Percentiles rank a stretch among this genome's conserved stretches.
Conservation (phyloP, 345 rosid genomes). For the sweet orange (Citrus sinensis) region DVS_A1.0 CM039167.1:7594001-7594500, state of each 20-base stretch:
- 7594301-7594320: too few species aligned
- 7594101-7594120: slow-evolving; percentile 5
- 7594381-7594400: too few species aligned
- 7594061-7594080: background rate
- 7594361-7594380: too few species aligned
- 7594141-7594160: slow-evolving; percentile 65
- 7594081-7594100: slow-evolving; percentile 10
- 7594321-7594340: too few species aligned
- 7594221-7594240: background rate
- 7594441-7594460: slow-evolving; percentile 30
- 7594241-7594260: background rate
- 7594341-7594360: too few species aligned
- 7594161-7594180: slow-evolving; percentile 1
- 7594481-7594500: background rate
- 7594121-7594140: slow-evolving; percentile 9
- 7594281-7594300: too few species aligned
- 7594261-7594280: too few species aligned
- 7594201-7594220: background rate
- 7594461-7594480: slow-evolving; percentile 13
- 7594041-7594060: background rate
- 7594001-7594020: background rate
- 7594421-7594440: background rate
- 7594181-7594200: background rate
- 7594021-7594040: background rate
- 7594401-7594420: too few species aligned